Conservation (phyloP, 108 stramenopile genomes). For the Schizochytrium sp. region DNA sequence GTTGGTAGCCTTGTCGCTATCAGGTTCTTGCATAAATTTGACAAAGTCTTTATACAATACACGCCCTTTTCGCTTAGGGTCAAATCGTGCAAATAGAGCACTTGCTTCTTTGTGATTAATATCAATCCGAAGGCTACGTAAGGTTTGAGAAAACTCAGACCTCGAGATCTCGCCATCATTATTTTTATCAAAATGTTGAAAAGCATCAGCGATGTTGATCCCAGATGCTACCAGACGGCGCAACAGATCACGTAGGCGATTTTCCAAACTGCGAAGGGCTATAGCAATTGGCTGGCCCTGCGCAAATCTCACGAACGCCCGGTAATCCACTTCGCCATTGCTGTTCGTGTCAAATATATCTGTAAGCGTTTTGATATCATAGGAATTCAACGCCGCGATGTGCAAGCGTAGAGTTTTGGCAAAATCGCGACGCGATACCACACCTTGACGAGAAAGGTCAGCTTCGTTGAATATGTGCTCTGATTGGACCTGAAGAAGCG, state of each 20-base stretch:
- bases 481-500: constrained; percentile 2
- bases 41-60: constrained; percentile 63
- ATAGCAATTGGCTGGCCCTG: constrained; percentile 38
- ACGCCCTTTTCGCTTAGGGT: constrained; percentile 48
- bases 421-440: constrained; percentile 26
- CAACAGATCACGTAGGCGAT: neutral
- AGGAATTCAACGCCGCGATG: neutral
- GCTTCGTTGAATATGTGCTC: neutral
- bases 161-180: constrained; percentile 53
- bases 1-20: neutral
- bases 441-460: neutral
- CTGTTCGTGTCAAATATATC: neutral
- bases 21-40: constrained; percentile 39
- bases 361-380: neutral
- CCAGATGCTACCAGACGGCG: neutral
- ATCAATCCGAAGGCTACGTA: constrained; percentile 61
- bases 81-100: constrained; percentile 58
- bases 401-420: neutral
- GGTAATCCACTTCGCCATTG: constrained; percentile 36
- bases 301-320: constrained; percentile 21
- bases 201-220: neutral
- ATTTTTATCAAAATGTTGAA: constrained; percentile 60
- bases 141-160: constrained; percentile 40
- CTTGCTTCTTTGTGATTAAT: constrained; percentile 15
- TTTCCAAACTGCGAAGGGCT: neutral